A percentile compares a stretch with the other conserved stretches of the same genome.
Evolutionary conservation across 495 filamentous ascomycete species (phyloP).

Genomic region (Aspergillus cavernicola): DNA sequence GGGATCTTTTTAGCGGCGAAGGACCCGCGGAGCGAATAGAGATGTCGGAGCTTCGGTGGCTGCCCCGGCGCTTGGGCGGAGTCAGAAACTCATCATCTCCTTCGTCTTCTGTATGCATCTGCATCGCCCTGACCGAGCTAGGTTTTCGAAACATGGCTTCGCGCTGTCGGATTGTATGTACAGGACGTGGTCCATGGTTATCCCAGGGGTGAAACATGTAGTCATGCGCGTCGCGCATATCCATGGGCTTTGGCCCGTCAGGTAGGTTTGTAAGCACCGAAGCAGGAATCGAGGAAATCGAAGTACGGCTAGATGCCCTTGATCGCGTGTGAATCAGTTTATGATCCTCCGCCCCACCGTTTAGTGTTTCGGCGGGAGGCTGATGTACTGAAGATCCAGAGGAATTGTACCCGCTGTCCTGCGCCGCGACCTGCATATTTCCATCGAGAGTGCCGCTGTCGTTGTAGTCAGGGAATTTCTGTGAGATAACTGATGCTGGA

Average conservation of each 20-base stretch:
- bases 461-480: conserved; percentile 11
- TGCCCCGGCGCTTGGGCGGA: conserved; percentile 31
- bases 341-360: conserved; percentile 31
- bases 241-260: conserved; percentile 20
- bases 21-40: conserved; percentile 37
- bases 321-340: conserved; percentile 27
- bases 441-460: conserved; percentile 18
- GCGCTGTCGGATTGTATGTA: conserved; percentile 33
- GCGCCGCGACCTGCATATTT: conserved; percentile 21
- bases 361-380: conserved; percentile 30
- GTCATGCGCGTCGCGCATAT: conserved; percentile 15
- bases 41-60: conserved; percentile 22
- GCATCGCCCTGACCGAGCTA: conserved; percentile 72
- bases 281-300: conserved; percentile 39
- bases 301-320: conserved; percentile 41
- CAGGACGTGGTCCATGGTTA: conserved; percentile 19
- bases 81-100: conserved; percentile 37
- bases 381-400: conserved; percentile 35
- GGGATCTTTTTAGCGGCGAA: conserved; percentile 33
- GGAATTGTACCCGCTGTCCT: conserved; percentile 35
- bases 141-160: conserved; percentile 61
- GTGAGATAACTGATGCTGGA: conserved; percentile 9
- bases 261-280: conserved; percentile 34
- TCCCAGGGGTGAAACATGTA: conserved; percentile 25
- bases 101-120: conserved; percentile 61